Base-by-base conservation (phyloP, 768 basidiomycete genomes). In the Mycena galopus region DNA sequence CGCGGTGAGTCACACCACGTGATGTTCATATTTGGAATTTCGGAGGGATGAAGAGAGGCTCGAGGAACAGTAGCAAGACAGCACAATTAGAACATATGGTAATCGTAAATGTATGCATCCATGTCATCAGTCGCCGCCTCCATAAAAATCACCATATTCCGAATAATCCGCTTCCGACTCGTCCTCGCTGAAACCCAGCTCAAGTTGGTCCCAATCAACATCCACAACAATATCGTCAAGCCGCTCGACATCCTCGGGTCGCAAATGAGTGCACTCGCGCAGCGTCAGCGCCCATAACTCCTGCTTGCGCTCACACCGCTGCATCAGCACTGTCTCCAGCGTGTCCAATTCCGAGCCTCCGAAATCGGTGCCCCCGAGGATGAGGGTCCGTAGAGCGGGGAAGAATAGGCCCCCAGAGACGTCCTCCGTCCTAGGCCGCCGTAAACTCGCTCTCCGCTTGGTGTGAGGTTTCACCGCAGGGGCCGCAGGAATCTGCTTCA, bases 121-220 rank as follows among this genome's bases (percentile, higher is more conserved):
- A 62, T 23, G 0, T 16, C 51, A 5, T 69, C 61, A n/a, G 4
- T n/a, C n/a, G n/a, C 67, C 67, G 10, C 19, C 25, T 7, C 35
- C 30, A 51, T 65, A 64, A 14, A 37, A 35, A 5, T 50, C 44
- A 8, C 58, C 59, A 21, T 55, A 65, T 19, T 35, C 62, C 17
- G 53, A 44, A 19, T 29, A 12, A 16, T 70, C 62, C 19, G 17
- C 29, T 0, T 71, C 70, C 30, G 64, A 71, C 23, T 75, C 77
- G 7, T 81, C 79, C 4, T 77, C 76, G 29, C 68, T 75, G 64
- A 74, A 75, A 4, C 77, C 79, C 11, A 63, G 70, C 33, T 80
- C 81, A 23, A 78, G 23, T 17, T 66, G 78, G 69, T 85, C 84
- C 84, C 84, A 85, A 1, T 72, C 67, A n/a, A 84, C 79, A 30